Base-by-base conservation (phyloP, 176 grass and related monocot genomes). In the Raddia distichophylla region DNA sequence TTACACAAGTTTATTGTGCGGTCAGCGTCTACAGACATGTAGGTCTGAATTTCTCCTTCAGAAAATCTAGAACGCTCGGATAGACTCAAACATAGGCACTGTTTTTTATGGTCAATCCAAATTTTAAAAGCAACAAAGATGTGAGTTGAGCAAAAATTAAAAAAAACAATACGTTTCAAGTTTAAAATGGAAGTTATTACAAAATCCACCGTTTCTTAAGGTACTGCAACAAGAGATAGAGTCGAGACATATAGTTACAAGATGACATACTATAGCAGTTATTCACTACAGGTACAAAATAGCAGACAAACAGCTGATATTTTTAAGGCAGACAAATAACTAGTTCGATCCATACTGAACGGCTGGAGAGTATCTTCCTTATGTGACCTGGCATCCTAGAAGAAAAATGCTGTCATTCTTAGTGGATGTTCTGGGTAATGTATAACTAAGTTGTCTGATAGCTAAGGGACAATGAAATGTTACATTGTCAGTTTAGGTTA, bases 21-120 rank as follows among this genome's bases (percentile, higher is more conserved):
- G 70, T 98, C 95, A 80, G 87, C 92, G 76, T 98, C 95, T 84
- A 98, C 74, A 79, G 92, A 98, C 95, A 98, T 98, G 74, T 91
- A 98, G 59, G 90, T 98, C 78, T 98, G 95, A 86, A 98, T 82
- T 90, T 94, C 88, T 82, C 95, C 95, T 83, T 98, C 90, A 89
- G 95, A 94, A 86, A 98, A 93, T 83, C 85, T 94, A 75, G 92
- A 94, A 51, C 91, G 90, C 83, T 94, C 95, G 59, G 90, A 91
- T 91, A 93, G 79, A 89, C 80, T 94, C 71, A 91, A 87, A 59
- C 76, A 74, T 78, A 94, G 86, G 82, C 95, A 94, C 90, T 98
- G 67, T 71, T 85, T 78, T 79, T 83, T 72, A 67, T n/a, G 73
- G 57, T 64, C 13, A 52, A 79, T 71, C 27, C 59, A 90, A 82